phyloP scores from a whole-genome alignment of 352 stramenopile genomes.

The Pythium aristosporum region DNA sequence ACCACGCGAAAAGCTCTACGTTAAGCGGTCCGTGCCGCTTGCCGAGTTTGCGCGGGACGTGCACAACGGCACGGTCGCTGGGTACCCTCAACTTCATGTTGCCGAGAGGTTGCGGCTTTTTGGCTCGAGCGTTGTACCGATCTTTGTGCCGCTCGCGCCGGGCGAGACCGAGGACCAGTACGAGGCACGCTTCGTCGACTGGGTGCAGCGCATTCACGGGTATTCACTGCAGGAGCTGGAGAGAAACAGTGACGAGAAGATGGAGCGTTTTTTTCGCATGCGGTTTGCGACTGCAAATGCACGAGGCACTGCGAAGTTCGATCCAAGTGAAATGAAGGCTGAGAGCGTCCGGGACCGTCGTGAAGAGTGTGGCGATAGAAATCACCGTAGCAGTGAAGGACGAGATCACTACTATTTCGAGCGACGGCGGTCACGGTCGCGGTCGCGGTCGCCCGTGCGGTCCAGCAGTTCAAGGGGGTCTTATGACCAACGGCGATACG shows the following conservation, averaged over 20 bases:
- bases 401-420: neutral
- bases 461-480: neutral
- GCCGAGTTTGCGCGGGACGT: conserved; percentile 16
- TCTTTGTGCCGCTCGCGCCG: conserved; percentile 15
- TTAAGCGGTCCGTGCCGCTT: conserved; percentile 12
- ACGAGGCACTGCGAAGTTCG: neutral
- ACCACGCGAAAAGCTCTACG: conserved; percentile 12
- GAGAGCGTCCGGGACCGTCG: neutral
- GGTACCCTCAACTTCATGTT: conserved; percentile 1
- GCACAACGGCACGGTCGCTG: neutral
- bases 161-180: conserved; percentile 17
- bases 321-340: neutral
- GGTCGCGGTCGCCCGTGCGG: neutral
- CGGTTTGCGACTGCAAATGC: conserved; percentile 12
- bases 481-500: neutral
- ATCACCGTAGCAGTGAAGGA: neutral
- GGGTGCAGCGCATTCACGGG: conserved; percentile 1
- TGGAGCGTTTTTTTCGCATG: conserved; percentile 20
- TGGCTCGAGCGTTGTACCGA: conserved; percentile 15
- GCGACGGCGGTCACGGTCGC: neutral
- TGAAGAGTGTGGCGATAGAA: neutral
- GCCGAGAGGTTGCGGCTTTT: conserved; percentile 6
- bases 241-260: neutral
- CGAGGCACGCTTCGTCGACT: conserved; percentile 23
- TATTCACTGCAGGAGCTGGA: conserved; percentile 1